Evolutionary conservation across 371 early-diverging fungal species (phyloP), one percentile per base, ranked within the genome.

Genomic region (Actinomortierella ambigua): DNA sequence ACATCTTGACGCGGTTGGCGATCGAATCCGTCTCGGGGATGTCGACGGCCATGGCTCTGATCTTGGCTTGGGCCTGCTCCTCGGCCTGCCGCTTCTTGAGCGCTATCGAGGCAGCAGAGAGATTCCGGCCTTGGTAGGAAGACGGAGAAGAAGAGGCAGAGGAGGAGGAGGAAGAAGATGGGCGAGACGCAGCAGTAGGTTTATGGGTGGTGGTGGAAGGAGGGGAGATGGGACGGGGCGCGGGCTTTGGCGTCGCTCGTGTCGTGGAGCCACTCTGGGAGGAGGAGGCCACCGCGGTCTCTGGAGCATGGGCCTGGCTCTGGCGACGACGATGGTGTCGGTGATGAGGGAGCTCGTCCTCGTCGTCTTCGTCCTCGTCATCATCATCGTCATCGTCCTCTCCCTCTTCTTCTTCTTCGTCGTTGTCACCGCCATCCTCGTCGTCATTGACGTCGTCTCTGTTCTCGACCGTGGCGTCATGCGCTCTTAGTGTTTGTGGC

Each of bases 81-180:
- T 60, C 63, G 2, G 67, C 75, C 26, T 73, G 75, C 57, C 67
- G 62, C 61, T 66, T 66, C 61, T 73, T 73, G 28, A 73, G 51
- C 13, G 48, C 67, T 1, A 63, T 24, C 23, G 57, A 59, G 2
- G 75, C 67, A 29, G 63, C 64, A 17, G 57, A 59, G 28, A 67
- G 68, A 3, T 55, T 49, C 0, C 68, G 75, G 2, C 57, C 0
- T 28, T 47, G 2, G 60, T 51, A 22, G 56, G 46, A 3, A 55
- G 40, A 0, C 66, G 63, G 17, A 59, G 20, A 9, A 41, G 57
- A 6, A 66, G 50, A 0, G 60, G 60, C 20, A 56, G 47, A 29
- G 40, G 34, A 34, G 7, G 34, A 34, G 7, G 23, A 29, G 9
- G 34, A 34, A 34, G 34, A 34, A 6, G 50, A 22, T 6, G 44